Evolutionary conservation across 2,329 filamentous ascomycete species (phyloP).

Genomic region (Venturia pyrina): DNA sequence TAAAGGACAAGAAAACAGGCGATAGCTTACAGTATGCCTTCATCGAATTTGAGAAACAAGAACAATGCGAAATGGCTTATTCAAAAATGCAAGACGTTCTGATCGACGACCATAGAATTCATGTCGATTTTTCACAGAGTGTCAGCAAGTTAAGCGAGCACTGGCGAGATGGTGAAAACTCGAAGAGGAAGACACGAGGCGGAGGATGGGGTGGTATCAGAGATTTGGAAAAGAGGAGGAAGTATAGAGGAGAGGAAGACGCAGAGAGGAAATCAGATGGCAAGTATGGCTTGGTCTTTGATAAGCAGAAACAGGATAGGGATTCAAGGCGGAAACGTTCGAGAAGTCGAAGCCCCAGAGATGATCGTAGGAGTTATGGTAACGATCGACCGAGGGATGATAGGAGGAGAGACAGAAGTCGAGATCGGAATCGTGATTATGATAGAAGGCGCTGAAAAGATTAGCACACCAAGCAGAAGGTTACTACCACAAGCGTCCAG

Average conservation of each 20-base stretch:
- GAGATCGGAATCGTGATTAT: constrained; percentile 30
- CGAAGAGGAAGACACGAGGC: constrained; percentile 55
- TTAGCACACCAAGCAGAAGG: background rate
- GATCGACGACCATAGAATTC: constrained; percentile 94
- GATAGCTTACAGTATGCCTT: constrained; percentile 97
- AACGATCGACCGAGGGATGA: constrained; percentile 22
- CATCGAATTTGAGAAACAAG: constrained; percentile 90
- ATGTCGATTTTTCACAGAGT: constrained; percentile 97
- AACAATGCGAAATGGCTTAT: constrained; percentile 87
- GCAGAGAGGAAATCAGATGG: constrained; percentile 33
- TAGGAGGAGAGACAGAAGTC: constrained; percentile 23
- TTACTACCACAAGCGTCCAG: no score
- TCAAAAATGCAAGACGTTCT: constrained; percentile 98
- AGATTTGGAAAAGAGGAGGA: constrained; percentile 78
- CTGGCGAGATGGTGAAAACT: constrained; percentile 79
- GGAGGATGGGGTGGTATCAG: constrained; percentile 89
- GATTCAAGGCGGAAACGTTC: constrained; percentile 29
- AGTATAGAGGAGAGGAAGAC: constrained; percentile 61
- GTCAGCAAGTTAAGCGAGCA: constrained; percentile 76
- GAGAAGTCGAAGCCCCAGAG: constrained; percentile 11
- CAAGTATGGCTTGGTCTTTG: constrained; percentile 72
- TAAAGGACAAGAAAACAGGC: constrained; percentile 84
- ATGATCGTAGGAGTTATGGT: background rate
- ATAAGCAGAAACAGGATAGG: constrained; percentile 56
- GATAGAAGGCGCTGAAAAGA: constrained; percentile 19